A percentile compares a stretch with the other conserved stretches of the same genome.
These are phyloP conservation scores for Auricularia sp. DNA, from an alignment of 768 basidiomycete species.

Conservation along the genomic window DNA sequence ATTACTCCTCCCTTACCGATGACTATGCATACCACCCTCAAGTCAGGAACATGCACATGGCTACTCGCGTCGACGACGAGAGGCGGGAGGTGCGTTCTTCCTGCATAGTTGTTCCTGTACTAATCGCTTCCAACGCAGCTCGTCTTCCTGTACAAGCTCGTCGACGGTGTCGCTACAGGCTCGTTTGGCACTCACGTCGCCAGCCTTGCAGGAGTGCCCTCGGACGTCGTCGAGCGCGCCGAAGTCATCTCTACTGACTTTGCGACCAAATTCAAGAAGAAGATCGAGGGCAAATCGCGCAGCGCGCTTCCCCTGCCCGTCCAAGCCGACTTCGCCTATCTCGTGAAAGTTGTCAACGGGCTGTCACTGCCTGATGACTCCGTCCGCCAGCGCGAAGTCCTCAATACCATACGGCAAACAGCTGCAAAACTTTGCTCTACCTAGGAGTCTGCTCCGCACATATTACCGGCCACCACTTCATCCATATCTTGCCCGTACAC, in stretches of 20 bases:
- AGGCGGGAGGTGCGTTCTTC: constrained; percentile 58
- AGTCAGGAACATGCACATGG: constrained; percentile 92
- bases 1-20: constrained; percentile 91
- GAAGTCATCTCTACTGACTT: constrained; percentile 80
- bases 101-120: neutral
- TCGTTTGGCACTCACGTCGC: constrained; percentile 95
- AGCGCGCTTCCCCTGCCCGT: constrained; percentile 63
- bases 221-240: constrained; percentile 77
- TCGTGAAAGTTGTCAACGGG: constrained; percentile 28
- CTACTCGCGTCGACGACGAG: constrained; percentile 85
- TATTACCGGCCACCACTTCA: too few species aligned
- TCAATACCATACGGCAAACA: neutral
- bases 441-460: too few species aligned
- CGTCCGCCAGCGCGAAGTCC: neutral
- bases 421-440: neutral
- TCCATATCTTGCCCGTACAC: too few species aligned
- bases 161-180: constrained; percentile 74
- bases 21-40: constrained; percentile 90
- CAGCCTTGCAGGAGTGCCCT: constrained; percentile 84
- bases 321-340: constrained; percentile 85
- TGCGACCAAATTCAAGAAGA: constrained; percentile 77
- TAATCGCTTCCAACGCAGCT: constrained; percentile 37
- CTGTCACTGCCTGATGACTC: neutral
- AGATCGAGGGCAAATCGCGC: constrained; percentile 52
- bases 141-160: constrained; percentile 89